Evolutionary conservation across 441 rosid species (phyloP).

Genomic region (Erysimum pusillum): DNA sequence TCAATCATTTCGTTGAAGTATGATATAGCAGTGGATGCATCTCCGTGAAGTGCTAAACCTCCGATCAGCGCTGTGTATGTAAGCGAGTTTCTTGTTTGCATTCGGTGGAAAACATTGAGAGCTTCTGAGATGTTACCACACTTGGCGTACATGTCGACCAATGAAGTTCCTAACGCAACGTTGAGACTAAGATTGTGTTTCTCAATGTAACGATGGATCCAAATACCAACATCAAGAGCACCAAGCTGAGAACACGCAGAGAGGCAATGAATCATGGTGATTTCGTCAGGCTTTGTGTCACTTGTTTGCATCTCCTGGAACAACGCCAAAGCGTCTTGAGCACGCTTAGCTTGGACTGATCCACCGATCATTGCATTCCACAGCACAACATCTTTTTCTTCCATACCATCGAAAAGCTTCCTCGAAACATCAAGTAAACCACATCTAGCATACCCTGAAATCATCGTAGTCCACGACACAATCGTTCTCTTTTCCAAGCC

Average conservation of each 20-base stretch:
- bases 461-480: conserved; percentile 82
- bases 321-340: conserved; percentile 74
- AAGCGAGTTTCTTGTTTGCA: conserved; percentile 69
- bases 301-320: conserved; percentile 82
- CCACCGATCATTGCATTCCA: conserved; percentile 93
- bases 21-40: conserved; percentile 65
- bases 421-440: conserved; percentile 66
- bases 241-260: conserved; percentile 92
- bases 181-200: conserved; percentile 62
- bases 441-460: conserved; percentile 71
- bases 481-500: conserved; percentile 61
- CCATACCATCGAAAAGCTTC: conserved; percentile 68
- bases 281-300: conserved; percentile 66
- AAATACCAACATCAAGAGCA: conserved; percentile 79
- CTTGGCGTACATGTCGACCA: conserved; percentile 90
- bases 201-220: conserved; percentile 79
- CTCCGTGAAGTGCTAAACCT: conserved; percentile 82
- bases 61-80: conserved; percentile 82
- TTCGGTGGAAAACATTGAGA: conserved; percentile 67
- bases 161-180: conserved; percentile 80
- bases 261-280: conserved; percentile 85
- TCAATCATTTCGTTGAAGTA: conserved; percentile 78
- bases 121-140: conserved; percentile 84
- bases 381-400: conserved; percentile 75
- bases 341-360: conserved; percentile 64